Percentiles rank a stretch among this genome's conserved stretches.
These are phyloP conservation scores for Nicotiana undulata DNA, from an alignment of 257 asterid species.

Conservation along the genomic window DNA sequence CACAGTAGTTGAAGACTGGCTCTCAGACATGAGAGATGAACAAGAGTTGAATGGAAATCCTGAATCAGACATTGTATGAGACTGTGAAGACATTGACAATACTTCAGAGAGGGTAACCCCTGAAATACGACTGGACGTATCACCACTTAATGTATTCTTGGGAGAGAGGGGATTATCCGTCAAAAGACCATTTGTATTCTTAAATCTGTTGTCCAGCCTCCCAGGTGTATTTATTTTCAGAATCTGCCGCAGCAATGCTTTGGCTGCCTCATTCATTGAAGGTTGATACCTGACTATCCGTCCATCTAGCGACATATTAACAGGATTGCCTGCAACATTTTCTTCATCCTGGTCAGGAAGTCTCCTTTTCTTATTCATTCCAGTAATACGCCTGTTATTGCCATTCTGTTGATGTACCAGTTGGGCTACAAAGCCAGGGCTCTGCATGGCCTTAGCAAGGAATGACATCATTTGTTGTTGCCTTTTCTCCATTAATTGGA, in stretches of 20 bases:
- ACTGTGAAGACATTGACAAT: slow-evolving; percentile 22
- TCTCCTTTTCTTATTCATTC: slow-evolving; percentile 67
- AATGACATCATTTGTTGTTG: slow-evolving; percentile 84
- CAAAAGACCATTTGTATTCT: slow-evolving; percentile 38
- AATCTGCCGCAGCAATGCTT: slow-evolving; percentile 50
- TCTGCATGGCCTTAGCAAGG: slow-evolving; percentile 84
- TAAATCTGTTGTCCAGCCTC: slow-evolving; percentile 36
- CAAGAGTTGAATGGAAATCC: slow-evolving; percentile 10
- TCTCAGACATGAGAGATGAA: slow-evolving; percentile 20
- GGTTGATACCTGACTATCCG: slow-evolving; percentile 61
- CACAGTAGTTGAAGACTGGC: slow-evolving; percentile 31
- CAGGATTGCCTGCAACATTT: slow-evolving; percentile 21
- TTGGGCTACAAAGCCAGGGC: slow-evolving; percentile 69
- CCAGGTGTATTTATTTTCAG: slow-evolving; percentile 43
- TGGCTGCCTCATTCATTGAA: slow-evolving; percentile 75
- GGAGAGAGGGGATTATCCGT: slow-evolving; percentile 34
- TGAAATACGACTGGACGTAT: slow-evolving; percentile 37
- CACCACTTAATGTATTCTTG: slow-evolving; percentile 22
- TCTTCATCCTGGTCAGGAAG: slow-evolving; percentile 60
- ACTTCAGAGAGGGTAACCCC: slow-evolving; percentile 61
- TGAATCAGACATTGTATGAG: slow-evolving; percentile 6
- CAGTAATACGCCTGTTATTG: slow-evolving; percentile 40
- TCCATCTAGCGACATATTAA: slow-evolving; percentile 43
- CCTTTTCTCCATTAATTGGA: slow-evolving; percentile 69
- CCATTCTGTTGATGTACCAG: slow-evolving; percentile 58